Evolutionary conservation across 345 rosid genomes (phyloP), one percentile per base, ranked within the genome.

Genomic region (Mallotus nudiflorus): DNA sequence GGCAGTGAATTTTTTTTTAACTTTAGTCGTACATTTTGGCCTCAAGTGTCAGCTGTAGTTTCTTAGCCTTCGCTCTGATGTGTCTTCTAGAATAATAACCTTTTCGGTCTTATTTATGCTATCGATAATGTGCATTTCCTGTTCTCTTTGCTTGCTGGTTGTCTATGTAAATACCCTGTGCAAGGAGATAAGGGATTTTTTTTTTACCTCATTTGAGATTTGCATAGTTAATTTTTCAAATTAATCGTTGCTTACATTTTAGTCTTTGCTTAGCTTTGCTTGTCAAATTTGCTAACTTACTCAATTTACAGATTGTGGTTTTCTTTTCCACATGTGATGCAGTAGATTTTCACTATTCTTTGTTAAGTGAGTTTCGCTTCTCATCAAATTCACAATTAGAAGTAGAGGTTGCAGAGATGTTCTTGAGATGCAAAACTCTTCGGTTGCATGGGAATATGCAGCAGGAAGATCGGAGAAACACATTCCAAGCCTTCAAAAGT

Each of bases 301-400:
- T 73, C 33, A 33, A 78, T 78, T 77, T 63, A 59, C 88, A 95
- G 99, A 79, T 95, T 78, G 97, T 95, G 58, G 91, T 95, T 39
- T 95, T 95, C 91, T 95, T 95, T 75, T 95, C 99, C 25, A 95
- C 99, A 65, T 91, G 97, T 75, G 97, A 82, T 83, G 93, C 97
- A n/a, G 99, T 95, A 58, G 97, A 95, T 85, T 95, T 90, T 82
- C 99, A 95, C 78, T 82, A 84, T 82, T 82, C 83, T 31, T 84
- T 94, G 79, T 69, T 94, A 61, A 87, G 80, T 77, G 86, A 82
- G 67, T 90, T 91, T 83, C 83, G 69, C 74, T 86, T 87, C 89
- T 85, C 92, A 70, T 82, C 88, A 33, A 68, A 72, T 48, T 78
- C 85, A 13, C 82, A 86, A 72, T 53, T 84, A 67, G 82, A 80